Conservation (phyloP, 2,329 filamentous ascomycete genomes). For the Stagonosporopsis vannaccii region DNA sequence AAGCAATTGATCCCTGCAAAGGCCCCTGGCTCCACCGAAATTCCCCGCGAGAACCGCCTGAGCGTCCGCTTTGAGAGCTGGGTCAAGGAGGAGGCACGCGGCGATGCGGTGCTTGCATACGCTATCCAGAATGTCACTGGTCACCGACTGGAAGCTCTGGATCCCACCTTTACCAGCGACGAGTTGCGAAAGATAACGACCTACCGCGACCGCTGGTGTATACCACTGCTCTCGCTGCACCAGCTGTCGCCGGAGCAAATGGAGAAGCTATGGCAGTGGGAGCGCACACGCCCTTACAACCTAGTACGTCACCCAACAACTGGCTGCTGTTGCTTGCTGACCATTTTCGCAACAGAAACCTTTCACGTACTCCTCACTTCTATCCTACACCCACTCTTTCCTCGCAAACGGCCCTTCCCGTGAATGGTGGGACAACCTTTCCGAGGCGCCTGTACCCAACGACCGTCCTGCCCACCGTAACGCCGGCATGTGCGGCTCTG, state of each 20-base stretch:
- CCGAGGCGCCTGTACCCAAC: conserved; percentile 42
- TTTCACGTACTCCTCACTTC: conserved; percentile 47
- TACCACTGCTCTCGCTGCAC: conserved; percentile 52
- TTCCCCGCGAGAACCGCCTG: conserved; percentile 37
- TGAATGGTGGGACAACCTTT: conserved; percentile 49
- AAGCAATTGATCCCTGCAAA: conserved; percentile 51
- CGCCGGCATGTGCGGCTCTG: conserved; percentile 43
- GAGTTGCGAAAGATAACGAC: conserved; percentile 57
- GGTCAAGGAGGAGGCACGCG: conserved; percentile 55
- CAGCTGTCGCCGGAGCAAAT: conserved; percentile 56
- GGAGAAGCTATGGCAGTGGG: conserved; percentile 59
- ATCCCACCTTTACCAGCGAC: conserved; percentile 53
- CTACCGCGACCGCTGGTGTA: conserved; percentile 52
- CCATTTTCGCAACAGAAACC: conserved; percentile 35
- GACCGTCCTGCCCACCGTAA: conserved; percentile 45
- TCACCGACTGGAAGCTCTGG: conserved; percentile 47
- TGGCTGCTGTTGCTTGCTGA: conserved; percentile 1
- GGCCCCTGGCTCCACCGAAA: conserved; percentile 36
- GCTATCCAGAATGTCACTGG: conserved; percentile 49
- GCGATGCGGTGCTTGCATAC: conserved; percentile 50
- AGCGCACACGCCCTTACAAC: conserved; percentile 48
- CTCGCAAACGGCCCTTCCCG: conserved; percentile 41
- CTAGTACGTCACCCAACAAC: conserved; percentile 24
- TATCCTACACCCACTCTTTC: conserved; percentile 47
- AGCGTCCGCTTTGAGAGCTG: conserved; percentile 43